Evolutionary conservation across 208 protist species (phyloP).

Genomic region (Trichomonas gallinae): DNA sequence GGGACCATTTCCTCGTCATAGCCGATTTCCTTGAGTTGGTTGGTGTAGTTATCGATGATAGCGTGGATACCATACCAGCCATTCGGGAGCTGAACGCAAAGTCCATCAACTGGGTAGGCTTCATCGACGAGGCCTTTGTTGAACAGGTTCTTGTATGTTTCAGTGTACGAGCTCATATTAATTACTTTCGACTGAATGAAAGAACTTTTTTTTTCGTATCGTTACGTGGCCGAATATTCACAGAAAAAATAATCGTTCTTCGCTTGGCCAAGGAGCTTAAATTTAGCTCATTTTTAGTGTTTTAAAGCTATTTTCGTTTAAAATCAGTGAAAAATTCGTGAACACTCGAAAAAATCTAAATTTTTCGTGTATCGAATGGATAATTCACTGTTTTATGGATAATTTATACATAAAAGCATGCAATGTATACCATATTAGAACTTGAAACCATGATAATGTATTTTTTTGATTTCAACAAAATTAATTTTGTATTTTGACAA

Average conservation of each 20-base stretch:
- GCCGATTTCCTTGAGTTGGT: background rate
- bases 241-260: background rate
- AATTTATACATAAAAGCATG: too few relatives aligned
- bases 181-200: background rate
- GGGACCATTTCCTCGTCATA: background rate
- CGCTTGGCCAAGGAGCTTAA: background rate
- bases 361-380: too few relatives aligned
- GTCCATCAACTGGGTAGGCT: background rate
- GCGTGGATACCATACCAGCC: background rate
- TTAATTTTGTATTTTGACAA: too few relatives aligned
- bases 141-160: background rate
- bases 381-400: too few relatives aligned
- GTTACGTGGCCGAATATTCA: background rate
- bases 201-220: background rate
- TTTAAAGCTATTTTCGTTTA: too few relatives aligned
- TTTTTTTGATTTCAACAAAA: too few relatives aligned
- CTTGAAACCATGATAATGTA: too few relatives aligned
- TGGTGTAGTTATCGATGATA: background rate
- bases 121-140: background rate
- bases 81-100: background rate
- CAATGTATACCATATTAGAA: too few relatives aligned
- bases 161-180: background rate
- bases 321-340: too few relatives aligned
- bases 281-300: too few relatives aligned
- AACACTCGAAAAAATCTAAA: too few relatives aligned